Conservation (phyloP, 495 filamentous ascomycete species). For the Rostrohypoxylon terebratum region DNA sequence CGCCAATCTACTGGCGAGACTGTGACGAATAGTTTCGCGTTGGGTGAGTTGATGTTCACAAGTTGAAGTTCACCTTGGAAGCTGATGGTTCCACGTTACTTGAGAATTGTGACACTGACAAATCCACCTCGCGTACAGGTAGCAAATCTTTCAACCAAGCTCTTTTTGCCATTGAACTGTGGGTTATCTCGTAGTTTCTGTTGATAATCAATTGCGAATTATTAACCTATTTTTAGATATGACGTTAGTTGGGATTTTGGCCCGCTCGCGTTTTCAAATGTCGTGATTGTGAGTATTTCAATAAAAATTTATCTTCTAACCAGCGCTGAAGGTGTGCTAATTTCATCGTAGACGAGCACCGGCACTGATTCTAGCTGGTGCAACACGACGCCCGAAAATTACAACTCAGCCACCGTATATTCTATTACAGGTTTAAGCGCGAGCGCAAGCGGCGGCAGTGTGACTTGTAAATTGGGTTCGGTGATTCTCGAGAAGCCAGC, state of each 20-base stretch:
- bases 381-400: constrained; percentile 52
- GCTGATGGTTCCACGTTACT: neutral
- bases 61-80: neutral
- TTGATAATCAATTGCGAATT: neutral
- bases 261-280: constrained; percentile 52
- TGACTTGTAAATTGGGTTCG: constrained; percentile 52
- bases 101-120: neutral
- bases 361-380: constrained; percentile 49
- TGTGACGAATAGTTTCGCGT: constrained; percentile 47
- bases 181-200: neutral
- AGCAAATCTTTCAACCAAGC: constrained; percentile 57
- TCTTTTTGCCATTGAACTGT: constrained; percentile 57
- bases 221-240: constrained; percentile 22
- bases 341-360: constrained; percentile 36
- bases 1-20: constrained; percentile 34
- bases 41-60: constrained; percentile 21
- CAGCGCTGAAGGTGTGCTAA: constrained; percentile 7
- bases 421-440: constrained; percentile 48
- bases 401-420: constrained; percentile 51
- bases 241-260: constrained; percentile 56
- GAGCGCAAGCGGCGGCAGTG: constrained; percentile 48
- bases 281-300: constrained; percentile 53
- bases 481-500: constrained; percentile 48
- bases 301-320: neutral
- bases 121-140: constrained; percentile 6